Base-by-base conservation (phyloP, 1,139 yeast species). In the Zygosaccharomyces pseudobailii region DNA sequence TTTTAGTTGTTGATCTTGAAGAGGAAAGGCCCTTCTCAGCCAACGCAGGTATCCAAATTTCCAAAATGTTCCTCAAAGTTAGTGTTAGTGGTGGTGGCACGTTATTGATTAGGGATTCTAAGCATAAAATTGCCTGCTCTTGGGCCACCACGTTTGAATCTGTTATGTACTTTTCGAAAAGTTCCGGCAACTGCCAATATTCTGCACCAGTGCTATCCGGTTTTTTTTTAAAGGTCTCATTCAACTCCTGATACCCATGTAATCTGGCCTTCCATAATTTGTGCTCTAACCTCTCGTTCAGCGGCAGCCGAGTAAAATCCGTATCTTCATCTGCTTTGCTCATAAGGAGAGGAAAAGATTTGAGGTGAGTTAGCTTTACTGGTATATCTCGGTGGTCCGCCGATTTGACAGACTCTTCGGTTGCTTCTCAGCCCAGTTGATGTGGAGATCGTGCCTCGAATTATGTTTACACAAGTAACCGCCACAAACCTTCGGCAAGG, bases 141-240 rank as follows among this genome's bases (percentile, higher is more conserved):
- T 89, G 96, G 0, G 98, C 96, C 21, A 87, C 95, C 13, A 89
- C 97, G 64, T 92, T 92, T 36, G 84, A 66, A 63, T 92, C 99
- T 6, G 78, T 73, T 8, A 85, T 80, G 33, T 82, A 75, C 56
- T 74, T 76, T 56, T 77, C 81, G 55, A 81, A 68, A 9, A 73
- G 47, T 10, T 79, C 84, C 1, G 82, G 76, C 48, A 75, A 76
- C 22, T 65, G 62, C 46, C 75, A 55, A 61, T 78, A 82, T 56
- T 82, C 80, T 40, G 82, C 75, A 2, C 73, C 75, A 53, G 79
- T 87, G 10, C 73, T 65, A 48, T 79, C 84, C 6, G 79, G 72
- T 3, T 87, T 76, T 34, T 66, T 68, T 42, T 78, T 74, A 58
- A 87, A 86, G 42, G 63, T 67, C 44, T 69, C 70, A 27, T 73